These are phyloP conservation scores for Leishmania tropica DNA, from an alignment of 208 protist genomes.

Conservation along the genomic window DNA sequence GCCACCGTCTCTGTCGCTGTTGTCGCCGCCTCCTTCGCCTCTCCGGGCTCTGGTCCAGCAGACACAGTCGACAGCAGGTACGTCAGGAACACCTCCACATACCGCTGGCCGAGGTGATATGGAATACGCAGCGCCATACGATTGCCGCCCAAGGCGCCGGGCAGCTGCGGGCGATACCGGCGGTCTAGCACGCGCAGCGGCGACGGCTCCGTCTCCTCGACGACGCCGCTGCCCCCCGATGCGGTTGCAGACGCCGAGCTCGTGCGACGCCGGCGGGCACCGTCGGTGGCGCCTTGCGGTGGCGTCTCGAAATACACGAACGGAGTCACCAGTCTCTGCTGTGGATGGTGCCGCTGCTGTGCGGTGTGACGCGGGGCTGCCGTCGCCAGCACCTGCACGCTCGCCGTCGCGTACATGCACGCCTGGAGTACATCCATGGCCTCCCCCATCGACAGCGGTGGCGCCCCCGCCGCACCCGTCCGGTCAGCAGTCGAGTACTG, in stretches of 20 bases:
- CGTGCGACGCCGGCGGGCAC: not conserved
- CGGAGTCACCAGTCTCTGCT: not conserved
- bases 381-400: not conserved
- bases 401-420: slow-evolving; percentile 15
- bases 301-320: slow-evolving; percentile 17
- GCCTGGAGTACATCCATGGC: slow-evolving; percentile 33
- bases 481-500: not conserved
- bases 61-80: slow-evolving; percentile 16
- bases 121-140: slow-evolving; percentile 48
- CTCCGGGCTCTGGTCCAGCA: no score
- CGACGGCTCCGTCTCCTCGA: not conserved
- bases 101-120: slow-evolving; percentile 57
- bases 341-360: not conserved
- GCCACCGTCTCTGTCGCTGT: not conserved
- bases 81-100: slow-evolving; percentile 21
- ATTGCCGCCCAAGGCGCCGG: slow-evolving; percentile 24
- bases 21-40: not conserved
- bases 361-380: not conserved
- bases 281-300: not conserved
- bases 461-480: not conserved
- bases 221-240: not conserved
- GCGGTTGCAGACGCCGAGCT: not conserved
- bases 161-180: slow-evolving; percentile 13
- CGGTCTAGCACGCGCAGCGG: slow-evolving; percentile 1
- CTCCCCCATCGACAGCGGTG: slow-evolving; percentile 16